A percentile compares a stretch with the other conserved stretches of the same genome.
phyloP scores from a whole-genome alignment of 345 rosid genomes.

The Brassica juncea region DNA sequence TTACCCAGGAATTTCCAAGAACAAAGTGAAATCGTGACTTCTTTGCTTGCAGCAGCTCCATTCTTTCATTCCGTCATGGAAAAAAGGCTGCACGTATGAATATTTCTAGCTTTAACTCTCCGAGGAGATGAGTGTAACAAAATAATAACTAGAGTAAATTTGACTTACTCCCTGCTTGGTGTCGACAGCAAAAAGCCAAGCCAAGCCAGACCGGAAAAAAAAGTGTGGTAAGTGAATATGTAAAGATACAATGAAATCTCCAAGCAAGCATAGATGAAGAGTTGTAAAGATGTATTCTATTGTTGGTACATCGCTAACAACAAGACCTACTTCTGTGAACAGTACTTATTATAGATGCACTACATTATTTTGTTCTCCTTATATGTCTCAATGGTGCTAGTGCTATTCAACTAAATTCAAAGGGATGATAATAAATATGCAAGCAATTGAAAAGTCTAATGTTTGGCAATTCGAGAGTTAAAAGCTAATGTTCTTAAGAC shows the following conservation, averaged over 20 bases:
- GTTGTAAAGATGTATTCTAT: not conserved
- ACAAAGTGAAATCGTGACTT: constrained; percentile 88
- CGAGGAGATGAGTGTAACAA: not conserved
- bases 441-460: not conserved
- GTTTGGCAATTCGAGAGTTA: too few species aligned
- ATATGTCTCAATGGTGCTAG: too few species aligned
- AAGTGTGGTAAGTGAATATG: not conserved
- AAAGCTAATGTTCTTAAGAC: not conserved
- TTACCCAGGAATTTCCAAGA: constrained; percentile 91
- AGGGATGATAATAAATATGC: not conserved
- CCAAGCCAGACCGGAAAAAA: constrained; percentile 24
- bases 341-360: too few species aligned
- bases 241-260: not conserved
- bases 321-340: not conserved
- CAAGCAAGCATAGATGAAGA: constrained; percentile 8
- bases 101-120: constrained; percentile 11
- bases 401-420: not conserved
- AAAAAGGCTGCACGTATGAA: constrained; percentile 63
- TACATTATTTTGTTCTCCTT: not conserved
- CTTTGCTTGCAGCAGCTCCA: constrained; percentile 99
- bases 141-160: constrained; percentile 13
- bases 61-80: constrained; percentile 95
- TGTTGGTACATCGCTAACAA: not conserved
- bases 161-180: constrained; percentile 72
- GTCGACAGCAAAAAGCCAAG: not conserved